Base-by-base conservation (phyloP, 2,329 filamentous ascomycete species). In the Elsinoe batatas region DNA sequence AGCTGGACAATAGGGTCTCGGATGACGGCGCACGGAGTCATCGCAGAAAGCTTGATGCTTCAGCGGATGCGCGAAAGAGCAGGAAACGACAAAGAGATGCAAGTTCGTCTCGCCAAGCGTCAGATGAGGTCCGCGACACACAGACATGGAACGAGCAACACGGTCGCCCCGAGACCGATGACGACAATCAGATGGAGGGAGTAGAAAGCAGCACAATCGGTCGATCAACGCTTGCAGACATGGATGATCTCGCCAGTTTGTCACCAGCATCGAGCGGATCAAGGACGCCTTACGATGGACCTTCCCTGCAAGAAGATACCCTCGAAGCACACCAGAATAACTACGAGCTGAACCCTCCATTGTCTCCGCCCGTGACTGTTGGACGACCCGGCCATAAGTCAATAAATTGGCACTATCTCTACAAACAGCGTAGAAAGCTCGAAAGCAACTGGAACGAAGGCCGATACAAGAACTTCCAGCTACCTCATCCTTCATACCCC, bases 361-460 rank as follows among this genome's bases (percentile, higher is more conserved):
- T 64, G 7, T 58, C 61, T 15, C 67, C 65, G 10, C 68, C 68
- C 2, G 40, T 50, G 4, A 53, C 47, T 7, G 17, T 37, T 30
- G 40, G 38, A n/a, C 18, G 1, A 17, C 22, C 22, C 3, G 26
- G 26, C 2, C 37, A 44, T n/a, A 46, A 46, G 18, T 55, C 42
- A 15, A 43, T 97, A 47, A 95, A 94, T 69, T 98, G 91, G 91
- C 87, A 90, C 54, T 88, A 93, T 67, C 76, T 98, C 1, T 98
- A 95, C 72, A 88, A 88, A 61, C 88, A 95, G 75, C 84, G 93
- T 58, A 80, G 84, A 56, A 79, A 83, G 18, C 74, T 98, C 12
- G 93, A 98, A 71, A 82, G 85, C 6, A 97, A 98, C 67, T 98
- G 93, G 93, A 83, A 88, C 58, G 79, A 83, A 17, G 91, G 88